Evolutionary conservation across 2,329 filamentous ascomycete genomes (phyloP), one percentile per base, ranked within the genome.

Genomic region (Fusarium dimerum): DNA sequence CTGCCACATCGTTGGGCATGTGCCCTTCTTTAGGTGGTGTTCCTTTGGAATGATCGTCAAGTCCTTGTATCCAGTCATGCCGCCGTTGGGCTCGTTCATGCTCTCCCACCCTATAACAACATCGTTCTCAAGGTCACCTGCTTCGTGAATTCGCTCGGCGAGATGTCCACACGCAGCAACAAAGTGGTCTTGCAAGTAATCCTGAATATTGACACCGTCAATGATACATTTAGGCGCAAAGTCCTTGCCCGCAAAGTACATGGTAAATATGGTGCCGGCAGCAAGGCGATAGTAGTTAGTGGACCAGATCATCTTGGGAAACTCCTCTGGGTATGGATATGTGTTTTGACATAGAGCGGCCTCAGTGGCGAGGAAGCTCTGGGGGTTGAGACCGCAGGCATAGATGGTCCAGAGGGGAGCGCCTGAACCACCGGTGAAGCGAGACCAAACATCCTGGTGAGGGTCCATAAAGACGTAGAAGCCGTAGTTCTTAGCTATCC

Each of bases 381-480:
- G 81, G 1, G 94, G 94, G 67, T 99, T 90, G 43, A 99, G 77
- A 9, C 94, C 94, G 60, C 89, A 92, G 26, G 95, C 94, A 71
- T 97, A 97, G 2, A 99, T 73, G 17, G 95, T 99, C 94, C 94
- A 99, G 84, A 97, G 88, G 1, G 95, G 94, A 6, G 94, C 94
- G 32, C 94, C 94, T 26, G 93, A 97, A 43, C 94, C 94, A 42
- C 94, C 94, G 6, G 90, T 92, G 67, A 94, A 94, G 49, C 94
- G 83, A 34, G 93, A 97, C 94, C 94, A 99, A 64, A 97, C 93
- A 76, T 99, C 94, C 78, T 99, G 94, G 71, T 99, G 94, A 17
- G 95, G 93, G 64, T 99, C 95, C 91, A 99, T 96, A 69, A 97
- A 97, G 45, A 99, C 81, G 67, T 95, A 96, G 71, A 99, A 97